Base-by-base conservation (phyloP, 1,139 yeast genomes). In the Torulaspora pretoriensis region DNA sequence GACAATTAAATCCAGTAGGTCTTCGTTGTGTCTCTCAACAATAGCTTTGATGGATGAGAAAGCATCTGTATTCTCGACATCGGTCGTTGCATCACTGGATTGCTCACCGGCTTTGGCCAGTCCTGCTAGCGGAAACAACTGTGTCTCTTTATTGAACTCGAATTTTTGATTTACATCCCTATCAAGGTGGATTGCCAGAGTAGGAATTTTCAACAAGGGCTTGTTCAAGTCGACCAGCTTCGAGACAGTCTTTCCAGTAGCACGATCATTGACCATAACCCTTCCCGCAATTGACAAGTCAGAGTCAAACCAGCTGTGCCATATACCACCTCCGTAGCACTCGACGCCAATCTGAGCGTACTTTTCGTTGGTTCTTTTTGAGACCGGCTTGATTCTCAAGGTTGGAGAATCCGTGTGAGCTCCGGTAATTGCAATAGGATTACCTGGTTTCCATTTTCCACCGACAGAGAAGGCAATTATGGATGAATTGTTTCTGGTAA, bases 371-470 rank as follows among this genome's bases (percentile, higher is more conserved):
- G 72, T 67, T 59, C 80, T 80, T 58, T 81, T 80, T 24, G 96
- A 86, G 35, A 84, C 73, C n/a, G 98, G 98, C 68, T 92, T 92
- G 56, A 92, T 80, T 58, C 95, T 74, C 53, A 90, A 73, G 42
- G 88, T 81, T n/a, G 98, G 98, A 8, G 96, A 85, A 64, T 92
- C 98, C 0, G 96, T 88, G 61, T 89, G 97, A 3, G 96, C 95
- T 24, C 97, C 98, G 34, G 89, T 82, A 47, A 92, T 82, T 6
- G 96, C 80, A 49, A 90, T 75, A 14, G 95, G 94, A 55, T 83
- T 81, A 12, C 95, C 95, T n/a, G 87, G 82, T 43, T 66, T 59
- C 78, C 86, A 87, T 46, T 80, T 64, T 10, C 74, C 75, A 40
- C 96, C 96, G 26, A 86, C 80, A 2, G 83, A 80, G 66, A 92